Conservation (phyloP, 2,329 filamentous ascomycete genomes). For the Talaromyces piceae region DNA sequence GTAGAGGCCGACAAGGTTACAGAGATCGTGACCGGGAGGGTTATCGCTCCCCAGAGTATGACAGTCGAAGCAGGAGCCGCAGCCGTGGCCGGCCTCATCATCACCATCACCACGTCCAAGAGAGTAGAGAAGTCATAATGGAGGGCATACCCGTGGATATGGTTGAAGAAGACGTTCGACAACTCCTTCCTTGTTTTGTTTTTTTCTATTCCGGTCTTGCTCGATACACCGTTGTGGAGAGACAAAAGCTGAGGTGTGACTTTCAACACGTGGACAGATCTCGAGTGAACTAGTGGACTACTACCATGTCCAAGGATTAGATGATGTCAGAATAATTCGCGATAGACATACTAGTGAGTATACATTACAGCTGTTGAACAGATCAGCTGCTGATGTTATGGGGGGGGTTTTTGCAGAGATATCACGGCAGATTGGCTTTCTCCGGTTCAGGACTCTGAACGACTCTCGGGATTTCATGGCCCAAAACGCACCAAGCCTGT, state of each 20-base stretch:
- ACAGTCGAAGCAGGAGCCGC: conserved; percentile 25
- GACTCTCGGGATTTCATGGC: conserved; percentile 49
- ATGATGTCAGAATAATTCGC: conserved; percentile 52
- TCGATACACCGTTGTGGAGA: conserved; percentile 17
- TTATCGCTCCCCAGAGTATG: conserved; percentile 36
- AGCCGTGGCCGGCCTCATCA: conserved; percentile 26
- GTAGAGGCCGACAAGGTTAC: conserved; percentile 30
- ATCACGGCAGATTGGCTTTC: conserved; percentile 51
- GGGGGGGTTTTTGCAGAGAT: conserved; percentile 39
- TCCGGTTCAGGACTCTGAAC: conserved; percentile 44
- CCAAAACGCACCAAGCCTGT: conserved; percentile 43
- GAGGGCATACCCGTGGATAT: conserved; percentile 44
- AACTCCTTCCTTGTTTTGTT: conserved; percentile 27
- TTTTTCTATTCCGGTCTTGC: conserved; percentile 17
- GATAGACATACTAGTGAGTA: conserved; percentile 50
- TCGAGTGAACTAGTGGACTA: conserved; percentile 47
- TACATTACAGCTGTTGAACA: background rate
- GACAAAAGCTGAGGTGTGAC: conserved; percentile 35
- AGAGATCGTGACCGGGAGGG: conserved; percentile 41
- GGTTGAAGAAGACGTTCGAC: conserved; percentile 45
- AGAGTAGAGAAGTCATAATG: conserved; percentile 45
- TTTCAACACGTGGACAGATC: conserved; percentile 44
- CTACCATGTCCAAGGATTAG: conserved; percentile 46
- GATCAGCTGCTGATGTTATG: conserved; percentile 9
- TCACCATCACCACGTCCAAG: conserved; percentile 32